Conservation (phyloP, 2,329 filamentous ascomycete species). For the Volutella citrinella region DNA sequence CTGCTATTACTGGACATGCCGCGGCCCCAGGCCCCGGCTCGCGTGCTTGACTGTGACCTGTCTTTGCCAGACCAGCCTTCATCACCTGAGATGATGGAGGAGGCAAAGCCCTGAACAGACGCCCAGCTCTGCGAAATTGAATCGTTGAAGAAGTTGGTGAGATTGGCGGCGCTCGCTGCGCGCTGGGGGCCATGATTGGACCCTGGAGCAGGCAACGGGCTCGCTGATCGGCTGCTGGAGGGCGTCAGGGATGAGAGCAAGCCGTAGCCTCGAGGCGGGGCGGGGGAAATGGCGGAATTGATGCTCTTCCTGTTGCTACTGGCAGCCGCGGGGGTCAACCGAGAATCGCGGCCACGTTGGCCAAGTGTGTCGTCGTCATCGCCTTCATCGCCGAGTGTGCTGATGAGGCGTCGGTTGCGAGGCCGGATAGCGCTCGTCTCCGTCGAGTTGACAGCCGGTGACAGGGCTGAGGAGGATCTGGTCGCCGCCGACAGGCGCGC, state of each 20-base stretch:
- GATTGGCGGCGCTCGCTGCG: slow-evolving; percentile 34
- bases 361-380: slow-evolving; percentile 15
- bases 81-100: slow-evolving; percentile 37
- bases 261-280: slow-evolving; percentile 32
- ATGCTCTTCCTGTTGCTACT: too few species aligned
- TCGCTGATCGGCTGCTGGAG: slow-evolving; percentile 41
- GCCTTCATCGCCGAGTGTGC: slow-evolving; percentile 23
- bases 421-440: slow-evolving; percentile 42
- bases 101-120: slow-evolving; percentile 53
- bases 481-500: slow-evolving; percentile 32
- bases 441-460: slow-evolving; percentile 39
- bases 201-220: slow-evolving; percentile 46
- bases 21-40: slow-evolving; percentile 16
- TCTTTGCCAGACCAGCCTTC: slow-evolving; percentile 14
- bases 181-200: slow-evolving; percentile 25
- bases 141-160: slow-evolving; percentile 44
- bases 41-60: slow-evolving; percentile 21
- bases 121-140: slow-evolving; percentile 54
- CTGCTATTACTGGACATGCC: slow-evolving; percentile 13
- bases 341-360: slow-evolving; percentile 20
- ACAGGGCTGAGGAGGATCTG: slow-evolving; percentile 45
- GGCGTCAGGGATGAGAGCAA: slow-evolving; percentile 33
- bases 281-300: slow-evolving; percentile 18
- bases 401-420: slow-evolving; percentile 47
- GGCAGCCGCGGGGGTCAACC: too few species aligned